phyloP scores from a whole-genome alignment of 139 green algal species.

The Raphidocelis subcapitata region DNA sequence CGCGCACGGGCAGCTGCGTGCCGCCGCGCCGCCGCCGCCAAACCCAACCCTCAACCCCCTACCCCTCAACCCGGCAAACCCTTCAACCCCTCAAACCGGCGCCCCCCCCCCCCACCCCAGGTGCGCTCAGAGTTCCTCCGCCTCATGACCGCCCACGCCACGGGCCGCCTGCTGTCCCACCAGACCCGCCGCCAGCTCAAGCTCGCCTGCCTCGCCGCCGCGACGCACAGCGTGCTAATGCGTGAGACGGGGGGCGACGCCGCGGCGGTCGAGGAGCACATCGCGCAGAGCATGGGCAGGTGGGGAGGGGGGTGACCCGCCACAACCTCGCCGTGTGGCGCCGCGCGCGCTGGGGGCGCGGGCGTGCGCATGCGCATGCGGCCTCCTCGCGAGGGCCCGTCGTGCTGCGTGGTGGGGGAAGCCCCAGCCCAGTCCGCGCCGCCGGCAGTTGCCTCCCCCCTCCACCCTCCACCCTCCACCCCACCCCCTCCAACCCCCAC shows the following conservation, averaged over 20 bases:
- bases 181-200: slow-evolving; percentile 19
- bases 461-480: no score
- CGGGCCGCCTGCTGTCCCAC: slow-evolving; percentile 12
- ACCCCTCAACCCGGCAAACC: no score
- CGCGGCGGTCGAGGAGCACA: slow-evolving; percentile 14
- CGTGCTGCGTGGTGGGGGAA: no score
- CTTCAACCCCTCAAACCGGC: no score
- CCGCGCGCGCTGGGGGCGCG: no score
- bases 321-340: not conserved
- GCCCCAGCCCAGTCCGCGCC: no score
- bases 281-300: slow-evolving; percentile 10
- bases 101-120: no score
- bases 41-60: not conserved
- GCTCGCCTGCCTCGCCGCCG: slow-evolving; percentile 26
- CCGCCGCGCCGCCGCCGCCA: not conserved
- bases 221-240: slow-evolving; percentile 19
- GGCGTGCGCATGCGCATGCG: no score
- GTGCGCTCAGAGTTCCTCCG: slow-evolving; percentile 1
- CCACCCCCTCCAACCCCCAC: not conserved
- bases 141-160: not conserved
- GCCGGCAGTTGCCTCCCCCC: no score
- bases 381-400: no score
- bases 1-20: not conserved
- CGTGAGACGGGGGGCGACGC: not conserved
- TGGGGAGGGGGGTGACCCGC: not conserved